Evolutionary conservation across 2,329 filamentous ascomycete genomes (phyloP).

Genomic region (Aphanocladium album): DNA sequence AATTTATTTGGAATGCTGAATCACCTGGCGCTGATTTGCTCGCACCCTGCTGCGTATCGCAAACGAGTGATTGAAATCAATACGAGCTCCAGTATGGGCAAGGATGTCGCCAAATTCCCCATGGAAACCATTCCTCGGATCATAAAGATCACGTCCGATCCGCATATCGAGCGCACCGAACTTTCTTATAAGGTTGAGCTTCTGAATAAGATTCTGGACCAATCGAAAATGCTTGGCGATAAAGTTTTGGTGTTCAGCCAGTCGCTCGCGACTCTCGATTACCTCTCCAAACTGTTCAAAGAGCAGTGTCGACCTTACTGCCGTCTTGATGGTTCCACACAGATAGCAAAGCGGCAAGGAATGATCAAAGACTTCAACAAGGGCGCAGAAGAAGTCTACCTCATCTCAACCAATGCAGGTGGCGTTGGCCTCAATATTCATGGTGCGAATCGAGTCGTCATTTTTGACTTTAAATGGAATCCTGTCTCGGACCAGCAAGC

Average conservation of each 20-base stretch:
- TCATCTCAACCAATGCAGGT: slow-evolving; percentile 81
- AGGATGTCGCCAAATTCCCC: slow-evolving; percentile 20
- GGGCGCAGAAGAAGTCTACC: slow-evolving; percentile 53
- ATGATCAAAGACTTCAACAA: slow-evolving; percentile 66
- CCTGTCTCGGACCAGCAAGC: slow-evolving; percentile 81
- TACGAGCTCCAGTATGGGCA: slow-evolving; percentile 10
- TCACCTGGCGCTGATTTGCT: slow-evolving; percentile 44
- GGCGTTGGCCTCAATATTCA: slow-evolving; percentile 79
- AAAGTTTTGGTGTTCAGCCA: slow-evolving; percentile 80
- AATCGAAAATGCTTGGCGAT: slow-evolving; percentile 58
- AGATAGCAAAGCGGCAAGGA: slow-evolving; percentile 52
- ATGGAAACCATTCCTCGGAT: slow-evolving; percentile 23
- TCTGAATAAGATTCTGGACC: slow-evolving; percentile 63
- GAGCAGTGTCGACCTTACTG: slow-evolving; percentile 41
- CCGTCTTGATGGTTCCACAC: slow-evolving; percentile 65
- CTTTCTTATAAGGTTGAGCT: slow-evolving; percentile 66
- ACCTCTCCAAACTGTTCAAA: slow-evolving; percentile 55
- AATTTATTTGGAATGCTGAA: slow-evolving; percentile 32
- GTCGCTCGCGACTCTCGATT: slow-evolving; percentile 64
- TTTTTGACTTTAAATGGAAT: slow-evolving; percentile 80
- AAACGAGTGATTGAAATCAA: slow-evolving; percentile 24
- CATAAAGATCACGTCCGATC: slow-evolving; percentile 33
- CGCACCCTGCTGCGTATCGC: slow-evolving; percentile 47
- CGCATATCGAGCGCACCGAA: slow-evolving; percentile 38
- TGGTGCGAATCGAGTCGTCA: slow-evolving; percentile 78